A percentile compares a stretch with the other conserved stretches of the same genome.
Conservation (phyloP, 108 stramenopile genomes). For the Nitzschia sp. region DNA sequence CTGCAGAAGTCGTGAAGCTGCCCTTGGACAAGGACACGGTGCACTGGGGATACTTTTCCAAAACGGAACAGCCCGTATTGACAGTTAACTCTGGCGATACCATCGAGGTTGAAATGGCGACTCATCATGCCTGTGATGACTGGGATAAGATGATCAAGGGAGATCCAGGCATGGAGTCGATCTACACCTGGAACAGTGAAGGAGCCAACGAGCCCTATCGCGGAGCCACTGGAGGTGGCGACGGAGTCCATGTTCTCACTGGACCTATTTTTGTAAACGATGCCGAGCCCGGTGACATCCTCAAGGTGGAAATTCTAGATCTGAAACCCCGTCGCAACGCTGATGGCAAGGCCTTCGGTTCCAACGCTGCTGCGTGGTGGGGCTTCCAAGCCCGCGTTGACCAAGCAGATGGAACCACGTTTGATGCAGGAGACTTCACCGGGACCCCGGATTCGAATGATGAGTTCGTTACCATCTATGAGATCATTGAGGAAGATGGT, state of each 20-base stretch:
- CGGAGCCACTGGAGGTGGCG: conserved; percentile 40
- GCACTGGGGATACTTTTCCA: conserved; percentile 47
- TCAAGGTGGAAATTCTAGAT: conserved; percentile 47
- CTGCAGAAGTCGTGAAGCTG: not conserved
- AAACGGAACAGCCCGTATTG: conserved; percentile 20
- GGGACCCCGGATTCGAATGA: conserved; percentile 31
- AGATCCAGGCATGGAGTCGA: conserved; percentile 43
- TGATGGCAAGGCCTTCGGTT: conserved; percentile 33
- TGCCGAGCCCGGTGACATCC: conserved; percentile 40
- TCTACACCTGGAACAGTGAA: conserved; percentile 36
- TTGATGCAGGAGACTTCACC: conserved; percentile 31
- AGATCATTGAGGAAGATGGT: conserved; percentile 31
- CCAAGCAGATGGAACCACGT: conserved; percentile 21
- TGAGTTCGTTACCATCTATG: conserved; percentile 44
- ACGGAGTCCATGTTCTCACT: conserved; percentile 17
- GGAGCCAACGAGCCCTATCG: conserved; percentile 35
- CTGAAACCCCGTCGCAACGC: conserved; percentile 34
- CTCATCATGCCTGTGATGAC: conserved; percentile 51
- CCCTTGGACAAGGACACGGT: conserved; percentile 17
- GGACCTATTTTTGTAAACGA: conserved; percentile 41
- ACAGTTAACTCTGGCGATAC: conserved; percentile 25
- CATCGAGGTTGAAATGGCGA: conserved; percentile 48
- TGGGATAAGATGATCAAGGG: conserved; percentile 50
- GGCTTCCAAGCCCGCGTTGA: conserved; percentile 37
- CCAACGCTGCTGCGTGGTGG: conserved; percentile 50